Base-by-base conservation (phyloP, 2,329 filamentous ascomycete genomes). In the Venturia oleaginea region DNA sequence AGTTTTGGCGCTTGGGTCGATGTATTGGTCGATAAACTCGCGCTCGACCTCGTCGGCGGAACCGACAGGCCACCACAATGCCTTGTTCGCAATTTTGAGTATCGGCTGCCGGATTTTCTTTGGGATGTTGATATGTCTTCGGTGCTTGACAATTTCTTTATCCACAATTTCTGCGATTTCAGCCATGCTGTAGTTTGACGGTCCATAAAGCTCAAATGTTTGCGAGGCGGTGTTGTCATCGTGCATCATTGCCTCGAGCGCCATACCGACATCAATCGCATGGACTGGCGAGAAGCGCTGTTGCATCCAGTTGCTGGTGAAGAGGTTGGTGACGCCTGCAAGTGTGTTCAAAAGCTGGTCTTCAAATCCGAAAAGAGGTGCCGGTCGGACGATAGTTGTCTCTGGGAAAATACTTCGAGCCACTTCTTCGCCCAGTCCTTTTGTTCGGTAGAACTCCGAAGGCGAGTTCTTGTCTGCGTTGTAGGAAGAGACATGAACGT, bases 401-500 rank as follows among this genome's bases (percentile, higher is more conserved):
- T 99, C 94, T 32, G 94, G 94, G 81, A 92, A 99, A 74, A 97
- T 92, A 71, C 84, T 86, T 67, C 93, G 88, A 57, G 87, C 94
- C 60, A 95, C 84, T 74, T 88, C 81, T 80, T 99, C 94, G 69
- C 90, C 72, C 82, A 84, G 66, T 83, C 92, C 89, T 89, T 99
- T 99, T 70, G 92, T 96, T 66, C 88, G 83, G 78, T 89, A 97
- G 83, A 93, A 99, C 72, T 94, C 90, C 13, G 91, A 93, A 2
- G 87, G 77, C 22, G 93, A 97, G 69, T 90, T 82, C 54, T 85
- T 83, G 76, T 89, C 81, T 65, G 91, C 93, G 73, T 93, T 97
- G 83, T 95, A 92, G 38, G 92, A 96, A 11, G 94, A 99, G 70
- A 99, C 87, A 71, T 99, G 94, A 68, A 99, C 92, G 77, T 91